These are phyloP conservation scores for Pachysandra terminalis DNA, from an alignment of 164 flowering plant species.

Conservation along the genomic window DNA sequence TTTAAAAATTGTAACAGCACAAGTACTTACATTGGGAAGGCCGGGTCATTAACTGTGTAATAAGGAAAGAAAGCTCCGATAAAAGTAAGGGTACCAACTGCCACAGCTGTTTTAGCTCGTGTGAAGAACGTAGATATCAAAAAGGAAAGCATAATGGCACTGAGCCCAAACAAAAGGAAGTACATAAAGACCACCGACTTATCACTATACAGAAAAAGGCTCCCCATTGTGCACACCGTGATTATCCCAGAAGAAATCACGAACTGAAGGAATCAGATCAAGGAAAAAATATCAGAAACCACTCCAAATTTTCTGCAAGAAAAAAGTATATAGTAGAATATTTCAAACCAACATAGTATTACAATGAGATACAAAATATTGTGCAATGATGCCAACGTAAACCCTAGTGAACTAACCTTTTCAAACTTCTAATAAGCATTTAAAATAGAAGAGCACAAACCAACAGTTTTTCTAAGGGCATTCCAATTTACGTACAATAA, in stretches of 20 bases:
- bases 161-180: conserved; percentile 87
- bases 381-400: too few relatives aligned
- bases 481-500: too few relatives aligned
- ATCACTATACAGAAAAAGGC: conserved; percentile 87
- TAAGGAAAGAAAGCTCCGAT: conserved; percentile 95
- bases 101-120: conserved; percentile 96
- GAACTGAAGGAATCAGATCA: conserved; percentile 54
- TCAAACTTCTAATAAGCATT: too few relatives aligned
- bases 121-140: conserved; percentile 89
- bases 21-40: conserved; percentile 70
- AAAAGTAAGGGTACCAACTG: conserved; percentile 96
- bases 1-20: neutral
- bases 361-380: too few relatives aligned
- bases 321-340: too few relatives aligned
- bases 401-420: too few relatives aligned
- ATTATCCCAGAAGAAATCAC: conserved; percentile 78
- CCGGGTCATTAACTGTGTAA: conserved; percentile 81
- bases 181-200: conserved; percentile 83
- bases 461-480: too few relatives aligned
- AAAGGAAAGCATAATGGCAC: conserved; percentile 89
- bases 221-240: conserved; percentile 81
- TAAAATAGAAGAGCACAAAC: too few relatives aligned
- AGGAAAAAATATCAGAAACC: conserved; percentile 5
- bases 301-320: neutral
- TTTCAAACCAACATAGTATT: too few relatives aligned